These are phyloP conservation scores for Solanum hybrid DNA, from an alignment of 305 asterid species.

Conservation along the genomic window DNA sequence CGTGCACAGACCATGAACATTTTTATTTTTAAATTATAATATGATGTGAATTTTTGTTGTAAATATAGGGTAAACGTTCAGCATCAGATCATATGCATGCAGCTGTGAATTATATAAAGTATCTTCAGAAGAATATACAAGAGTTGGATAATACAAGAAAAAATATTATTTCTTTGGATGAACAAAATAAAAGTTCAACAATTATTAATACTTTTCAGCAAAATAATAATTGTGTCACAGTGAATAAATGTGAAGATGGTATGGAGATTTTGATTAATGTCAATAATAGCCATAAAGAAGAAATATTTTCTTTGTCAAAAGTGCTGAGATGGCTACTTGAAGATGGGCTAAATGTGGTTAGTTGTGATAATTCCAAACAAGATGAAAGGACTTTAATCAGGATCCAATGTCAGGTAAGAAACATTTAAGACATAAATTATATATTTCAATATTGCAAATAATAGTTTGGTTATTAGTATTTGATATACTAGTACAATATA, in stretches of 20 bases:
- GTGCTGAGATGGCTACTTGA: slow-evolving; percentile 11
- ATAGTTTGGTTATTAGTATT: neutral
- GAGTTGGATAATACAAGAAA: slow-evolving; percentile 12
- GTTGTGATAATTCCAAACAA: slow-evolving; percentile 11
- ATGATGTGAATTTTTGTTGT: neutral
- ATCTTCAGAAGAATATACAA: slow-evolving; percentile 4
- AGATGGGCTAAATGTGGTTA: slow-evolving; percentile 16
- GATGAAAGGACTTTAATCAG: slow-evolving; percentile 2
- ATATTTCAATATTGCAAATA: neutral
- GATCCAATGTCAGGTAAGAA: slow-evolving; percentile 11
- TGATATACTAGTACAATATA: neutral
- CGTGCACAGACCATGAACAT: neutral
- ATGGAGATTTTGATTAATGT: slow-evolving; percentile 24
- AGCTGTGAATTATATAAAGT: slow-evolving; percentile 20
- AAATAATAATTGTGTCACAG: neutral
- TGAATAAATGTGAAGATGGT: slow-evolving; percentile 15
- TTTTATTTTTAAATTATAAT: neutral
- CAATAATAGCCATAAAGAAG: neutral
- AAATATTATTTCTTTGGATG: neutral
- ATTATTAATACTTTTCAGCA: neutral
- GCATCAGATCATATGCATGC: slow-evolving; percentile 24
- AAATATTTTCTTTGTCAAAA: slow-evolving; percentile 16
- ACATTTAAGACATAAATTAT: neutral
- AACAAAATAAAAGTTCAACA: neutral
- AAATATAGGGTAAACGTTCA: slow-evolving; percentile 25